A percentile compares a stretch with the other conserved stretches of the same genome.
phyloP scores from a whole-genome alignment of 805 yeast genomes.

The Brettanomyces nanus region DNA sequence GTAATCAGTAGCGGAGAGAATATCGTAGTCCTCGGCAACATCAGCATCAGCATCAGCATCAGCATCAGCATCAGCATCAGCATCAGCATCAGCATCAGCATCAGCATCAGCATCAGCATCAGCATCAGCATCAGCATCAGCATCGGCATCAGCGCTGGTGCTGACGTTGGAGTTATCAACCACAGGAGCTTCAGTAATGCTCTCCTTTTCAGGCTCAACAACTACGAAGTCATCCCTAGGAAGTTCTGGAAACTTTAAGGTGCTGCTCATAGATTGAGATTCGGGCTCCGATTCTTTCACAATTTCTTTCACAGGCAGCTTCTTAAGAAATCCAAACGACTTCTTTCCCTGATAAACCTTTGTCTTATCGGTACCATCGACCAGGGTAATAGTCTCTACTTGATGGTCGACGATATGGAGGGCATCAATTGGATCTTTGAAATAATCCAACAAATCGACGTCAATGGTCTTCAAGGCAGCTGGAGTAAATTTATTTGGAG shows the following conservation, averaged over 20 bases:
- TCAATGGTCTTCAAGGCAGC: background rate
- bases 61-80: background rate
- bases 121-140: background rate
- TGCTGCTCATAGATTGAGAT: background rate
- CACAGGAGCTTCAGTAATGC: no score
- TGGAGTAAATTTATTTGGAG: background rate
- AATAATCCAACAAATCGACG: no score
- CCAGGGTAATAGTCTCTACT: no score
- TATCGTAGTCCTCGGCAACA: conserved; percentile 16
- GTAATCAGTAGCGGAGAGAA: conserved; percentile 17
- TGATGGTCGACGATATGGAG: no score
- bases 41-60: background rate
- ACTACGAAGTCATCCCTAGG: conserved; percentile 5
- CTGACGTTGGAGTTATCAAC: background rate
- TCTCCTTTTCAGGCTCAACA: background rate
- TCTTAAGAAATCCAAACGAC: no score
- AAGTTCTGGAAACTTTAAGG: conserved; percentile 4
- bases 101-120: background rate
- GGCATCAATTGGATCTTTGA: no score
- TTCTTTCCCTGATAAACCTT: no score
- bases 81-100: conserved; percentile 5
- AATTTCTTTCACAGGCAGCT: background rate
- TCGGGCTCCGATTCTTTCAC: background rate
- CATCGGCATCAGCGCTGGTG: background rate
- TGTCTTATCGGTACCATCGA: background rate